These are phyloP conservation scores for Mycena polygramma DNA, from an alignment of 768 basidiomycete species.

Conservation along the genomic window DNA sequence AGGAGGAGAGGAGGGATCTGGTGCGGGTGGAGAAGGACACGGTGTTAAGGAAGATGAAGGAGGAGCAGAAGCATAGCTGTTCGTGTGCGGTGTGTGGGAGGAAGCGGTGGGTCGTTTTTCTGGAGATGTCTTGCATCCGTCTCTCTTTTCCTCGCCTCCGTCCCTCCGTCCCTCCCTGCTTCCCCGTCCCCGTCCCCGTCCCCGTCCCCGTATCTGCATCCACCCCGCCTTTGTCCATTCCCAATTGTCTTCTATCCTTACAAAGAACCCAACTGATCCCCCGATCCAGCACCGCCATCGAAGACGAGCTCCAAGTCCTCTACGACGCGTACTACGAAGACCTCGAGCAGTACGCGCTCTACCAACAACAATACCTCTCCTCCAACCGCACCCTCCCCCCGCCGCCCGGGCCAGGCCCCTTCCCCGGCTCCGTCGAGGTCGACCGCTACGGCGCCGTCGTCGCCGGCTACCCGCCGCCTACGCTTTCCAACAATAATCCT, in stretches of 20 bases:
- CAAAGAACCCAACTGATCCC: slow-evolving; percentile 32
- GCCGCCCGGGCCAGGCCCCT: slow-evolving; percentile 96
- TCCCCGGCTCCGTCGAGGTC: slow-evolving; percentile 97
- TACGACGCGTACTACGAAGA: slow-evolving; percentile 99
- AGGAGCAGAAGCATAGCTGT: slow-evolving; percentile 97
- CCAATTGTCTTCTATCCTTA: slow-evolving; percentile 33
- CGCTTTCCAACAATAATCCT: too few relatives aligned
- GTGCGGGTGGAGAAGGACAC: slow-evolving; percentile 99
- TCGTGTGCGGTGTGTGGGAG: slow-evolving; percentile 96
- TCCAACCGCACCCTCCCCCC: slow-evolving; percentile 92
- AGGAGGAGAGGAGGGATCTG: slow-evolving; percentile 90
- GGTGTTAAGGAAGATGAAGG: slow-evolving; percentile 98
- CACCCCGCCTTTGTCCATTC: slow-evolving; percentile 35
- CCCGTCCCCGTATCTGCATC: too few relatives aligned
- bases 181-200: too few relatives aligned
- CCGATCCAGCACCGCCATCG: slow-evolving; percentile 86
- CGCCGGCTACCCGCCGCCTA: slow-evolving; percentile 35
- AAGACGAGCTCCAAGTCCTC: slow-evolving; percentile 99
- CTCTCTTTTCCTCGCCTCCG: slow-evolving; percentile 39
- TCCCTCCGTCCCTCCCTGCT: too few relatives aligned
- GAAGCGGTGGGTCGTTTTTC: slow-evolving; percentile 82
- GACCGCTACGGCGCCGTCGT: slow-evolving; percentile 90
- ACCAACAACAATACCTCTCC: slow-evolving; percentile 95
- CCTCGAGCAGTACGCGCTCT: slow-evolving; percentile 98
- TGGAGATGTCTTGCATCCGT: slow-evolving; percentile 40